These are phyloP conservation scores for Nymphaea thermarum DNA, from an alignment of 164 flowering plant species.

Conservation along the genomic window DNA sequence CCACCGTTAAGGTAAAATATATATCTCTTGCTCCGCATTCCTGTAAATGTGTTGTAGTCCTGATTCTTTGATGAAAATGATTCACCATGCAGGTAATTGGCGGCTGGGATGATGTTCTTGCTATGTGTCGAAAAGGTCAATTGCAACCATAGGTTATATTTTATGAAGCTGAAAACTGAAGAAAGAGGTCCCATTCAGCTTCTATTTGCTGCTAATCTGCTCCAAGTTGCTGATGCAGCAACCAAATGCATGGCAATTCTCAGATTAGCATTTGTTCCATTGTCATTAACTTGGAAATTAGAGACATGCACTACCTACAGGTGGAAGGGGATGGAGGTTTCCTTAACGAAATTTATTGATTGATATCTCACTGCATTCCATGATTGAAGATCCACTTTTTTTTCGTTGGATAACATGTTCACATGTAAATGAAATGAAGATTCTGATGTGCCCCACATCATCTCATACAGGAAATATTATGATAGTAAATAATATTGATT, in stretches of 20 bases:
- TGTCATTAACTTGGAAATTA: not conserved
- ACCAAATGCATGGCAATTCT: not conserved
- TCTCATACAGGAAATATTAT: not conserved
- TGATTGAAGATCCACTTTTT: not conserved
- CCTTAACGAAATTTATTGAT: not conserved
- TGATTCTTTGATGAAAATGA: slow-evolving; percentile 1
- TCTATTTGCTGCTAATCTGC: not conserved
- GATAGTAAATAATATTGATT: not conserved
- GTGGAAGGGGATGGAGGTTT: not conserved
- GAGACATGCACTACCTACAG: not conserved
- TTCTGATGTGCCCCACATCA: not conserved
- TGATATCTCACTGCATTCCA: not conserved
- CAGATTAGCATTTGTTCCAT: not conserved
- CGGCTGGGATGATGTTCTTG: slow-evolving; percentile 71
- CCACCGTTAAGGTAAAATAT: slow-evolving; percentile 67
- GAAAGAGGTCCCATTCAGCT: not conserved
- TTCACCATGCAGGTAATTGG: slow-evolving; percentile 56
- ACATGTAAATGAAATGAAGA: not conserved
- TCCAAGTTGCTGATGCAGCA: not conserved
- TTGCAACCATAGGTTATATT: slow-evolving; percentile 96
- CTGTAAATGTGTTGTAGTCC: not conserved
- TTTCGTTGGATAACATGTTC: not conserved
- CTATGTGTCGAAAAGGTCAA: slow-evolving; percentile 81
- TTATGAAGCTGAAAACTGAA: slow-evolving; percentile 40
- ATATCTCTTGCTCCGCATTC: not conserved